Evolutionary conservation across 2,329 filamentous ascomycete genomes (phyloP), one percentile per base, ranked within the genome.

Genomic region (Chalaropsis thielavioides): DNA sequence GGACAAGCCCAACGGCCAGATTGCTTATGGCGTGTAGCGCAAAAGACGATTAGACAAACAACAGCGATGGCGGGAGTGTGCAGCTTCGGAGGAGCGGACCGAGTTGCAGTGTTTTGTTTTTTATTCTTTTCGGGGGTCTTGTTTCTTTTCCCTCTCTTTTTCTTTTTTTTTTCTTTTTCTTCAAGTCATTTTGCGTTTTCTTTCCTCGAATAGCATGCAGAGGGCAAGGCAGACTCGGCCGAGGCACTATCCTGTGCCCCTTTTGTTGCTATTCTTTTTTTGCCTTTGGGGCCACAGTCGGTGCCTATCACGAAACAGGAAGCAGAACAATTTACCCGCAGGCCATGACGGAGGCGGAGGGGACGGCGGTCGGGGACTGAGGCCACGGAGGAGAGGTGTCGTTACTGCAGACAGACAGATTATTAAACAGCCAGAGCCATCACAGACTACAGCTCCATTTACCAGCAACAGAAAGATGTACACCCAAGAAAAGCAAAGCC

Each of bases 1-100:
- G 71, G 81, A 84, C 70, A 81, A 77, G 75, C 82, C 82, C 3
- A 79, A 82, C 78, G 82, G 82, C 62, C 82, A 84, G 73, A 73
- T 84, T 65, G 81, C 80, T 67, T 85, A 85, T 70, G 82, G 82
- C 65, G 77, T 73, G 71, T 85, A 76, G 69, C 6, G 38, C 58
- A 58, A 58, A 38, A 58, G 27, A 58, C 54, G 24, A 38, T 13
- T 38, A 58, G 54, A 58, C 54, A n/a, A 38, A 58, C 54, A 58
- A 58, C 54, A 58, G 54, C 54, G 31, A 58, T 35, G 6, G 54
- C 46, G 46, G 43, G 61, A 62, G 27, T 17, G 54, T 58, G 54
- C 54, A n/a, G 27, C 31, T 10, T 58, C 24, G 54, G 54, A 58
- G 54, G 24, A 46, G 24, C 60, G 41, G 40, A 44, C 60, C 60